Evolutionary conservation across 164 flowering plant genomes (phyloP).

Genomic region (Malania oleifera): DNA sequence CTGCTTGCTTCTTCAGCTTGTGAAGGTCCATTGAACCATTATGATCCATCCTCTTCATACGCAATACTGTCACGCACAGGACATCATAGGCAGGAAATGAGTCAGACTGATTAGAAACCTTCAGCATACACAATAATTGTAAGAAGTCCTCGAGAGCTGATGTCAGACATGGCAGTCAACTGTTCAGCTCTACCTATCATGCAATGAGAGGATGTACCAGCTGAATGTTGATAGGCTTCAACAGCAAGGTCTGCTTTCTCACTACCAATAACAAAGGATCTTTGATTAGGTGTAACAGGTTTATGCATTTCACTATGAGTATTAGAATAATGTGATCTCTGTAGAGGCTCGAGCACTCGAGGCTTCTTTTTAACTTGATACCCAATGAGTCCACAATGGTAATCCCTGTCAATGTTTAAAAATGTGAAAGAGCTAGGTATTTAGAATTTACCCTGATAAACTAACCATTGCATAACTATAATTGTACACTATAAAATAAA

Average conservation of each 20-base stretch:
- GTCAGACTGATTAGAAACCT: not conserved
- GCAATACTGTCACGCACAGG: no score
- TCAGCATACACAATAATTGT: not conserved
- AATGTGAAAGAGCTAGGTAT: not conserved
- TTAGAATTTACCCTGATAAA: not conserved
- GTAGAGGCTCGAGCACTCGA: slow-evolving; percentile 9
- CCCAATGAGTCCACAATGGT: slow-evolving; percentile 60
- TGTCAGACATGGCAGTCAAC: not conserved
- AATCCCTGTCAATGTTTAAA: slow-evolving; percentile 41
- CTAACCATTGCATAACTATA: no score
- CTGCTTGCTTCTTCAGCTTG: no score
- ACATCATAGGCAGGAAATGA: not conserved
- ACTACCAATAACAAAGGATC: slow-evolving; percentile 12
- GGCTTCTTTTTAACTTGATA: slow-evolving; percentile 28
- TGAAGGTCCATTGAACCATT: no score
- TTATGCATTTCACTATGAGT: slow-evolving; percentile 1
- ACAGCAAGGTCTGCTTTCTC: slow-evolving; percentile 13
- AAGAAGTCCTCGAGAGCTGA: not conserved
- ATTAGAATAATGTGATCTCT: slow-evolving; percentile 1
- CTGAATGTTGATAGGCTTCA: slow-evolving; percentile 7
- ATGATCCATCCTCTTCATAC: no score
- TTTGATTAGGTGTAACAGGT: slow-evolving; percentile 23
- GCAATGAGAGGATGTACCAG: slow-evolving; percentile 3
- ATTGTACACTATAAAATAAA: no score
- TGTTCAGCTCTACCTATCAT: slow-evolving; percentile 16